Conservation (phyloP, 2,329 filamentous ascomycete species). For the Aspergillaceae sp. region DNA sequence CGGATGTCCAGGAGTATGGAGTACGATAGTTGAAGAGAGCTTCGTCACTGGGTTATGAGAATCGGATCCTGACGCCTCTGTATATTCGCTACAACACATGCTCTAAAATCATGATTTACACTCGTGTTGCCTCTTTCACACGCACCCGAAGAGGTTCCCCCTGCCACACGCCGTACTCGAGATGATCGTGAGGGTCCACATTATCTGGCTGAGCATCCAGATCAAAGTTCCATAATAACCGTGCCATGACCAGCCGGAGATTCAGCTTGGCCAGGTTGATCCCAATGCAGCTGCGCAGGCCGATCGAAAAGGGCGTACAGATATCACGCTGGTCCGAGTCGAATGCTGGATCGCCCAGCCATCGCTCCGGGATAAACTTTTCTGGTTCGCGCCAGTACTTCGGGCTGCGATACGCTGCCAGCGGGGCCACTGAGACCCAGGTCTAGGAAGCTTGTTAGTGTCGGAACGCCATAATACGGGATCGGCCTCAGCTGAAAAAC, state of each 20-base stretch:
- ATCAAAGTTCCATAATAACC: conserved; percentile 44
- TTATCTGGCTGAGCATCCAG: conserved; percentile 13
- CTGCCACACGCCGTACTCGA: too few species aligned
- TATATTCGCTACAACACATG: too few species aligned
- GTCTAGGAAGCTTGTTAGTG: conserved; percentile 5
- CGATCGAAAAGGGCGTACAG: conserved; percentile 42
- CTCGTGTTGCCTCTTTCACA: too few species aligned
- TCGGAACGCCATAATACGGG: conserved; percentile 19
- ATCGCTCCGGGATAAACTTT: conserved; percentile 42
- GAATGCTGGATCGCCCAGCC: conserved; percentile 30
- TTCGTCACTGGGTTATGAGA: too few species aligned
- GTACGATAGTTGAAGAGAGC: too few species aligned
- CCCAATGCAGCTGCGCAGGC: conserved; percentile 44
- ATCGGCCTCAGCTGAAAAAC: too few species aligned
- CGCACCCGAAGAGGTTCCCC: too few species aligned
- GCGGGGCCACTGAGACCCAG: conserved; percentile 36
- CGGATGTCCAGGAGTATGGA: too few species aligned
- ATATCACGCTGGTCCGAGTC: conserved; percentile 35
- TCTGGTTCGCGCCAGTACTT: conserved; percentile 38
- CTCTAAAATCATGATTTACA: too few species aligned
- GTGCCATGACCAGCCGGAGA: conserved; percentile 41
- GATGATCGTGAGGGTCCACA: too few species aligned
- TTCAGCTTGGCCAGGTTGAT: conserved; percentile 43
- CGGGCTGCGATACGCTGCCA: conserved; percentile 35
- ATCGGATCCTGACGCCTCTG: too few species aligned